Percentiles rank a stretch among this genome's conserved stretches.
Evolutionary conservation across 2,329 filamentous ascomycete species (phyloP).

Genomic region (Ophiobolus disseminans): DNA sequence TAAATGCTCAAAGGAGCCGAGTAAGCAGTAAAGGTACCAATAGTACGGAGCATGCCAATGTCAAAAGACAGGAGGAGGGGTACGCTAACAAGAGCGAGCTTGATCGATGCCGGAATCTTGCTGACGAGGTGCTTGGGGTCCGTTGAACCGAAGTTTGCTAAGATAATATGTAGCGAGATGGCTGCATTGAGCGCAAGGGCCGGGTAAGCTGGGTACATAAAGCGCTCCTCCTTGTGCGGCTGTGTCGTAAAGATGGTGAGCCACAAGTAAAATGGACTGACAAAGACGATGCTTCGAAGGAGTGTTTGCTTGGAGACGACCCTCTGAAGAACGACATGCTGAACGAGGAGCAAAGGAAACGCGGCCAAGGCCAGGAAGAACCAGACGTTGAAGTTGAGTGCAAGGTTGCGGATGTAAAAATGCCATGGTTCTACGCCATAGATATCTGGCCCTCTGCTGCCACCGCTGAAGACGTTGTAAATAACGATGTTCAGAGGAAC

Average conservation of each 20-base stretch:
- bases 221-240: constrained; percentile 96
- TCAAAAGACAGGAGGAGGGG: constrained; percentile 70
- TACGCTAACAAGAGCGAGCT: constrained; percentile 67
- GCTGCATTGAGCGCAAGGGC: constrained; percentile 89
- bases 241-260: constrained; percentile 88
- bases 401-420: constrained; percentile 90
- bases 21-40: constrained; percentile 79
- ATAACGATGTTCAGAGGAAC: constrained; percentile 92
- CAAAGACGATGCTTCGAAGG: constrained; percentile 77
- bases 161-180: constrained; percentile 79
- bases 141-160: constrained; percentile 75
- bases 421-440: constrained; percentile 97
- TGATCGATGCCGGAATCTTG: constrained; percentile 77
- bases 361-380: constrained; percentile 79
- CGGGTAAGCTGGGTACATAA: constrained; percentile 97
- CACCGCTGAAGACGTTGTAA: constrained; percentile 90
- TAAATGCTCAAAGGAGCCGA: constrained; percentile 79
- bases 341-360: constrained; percentile 76
- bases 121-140: constrained; percentile 71
- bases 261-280: constrained; percentile 93
- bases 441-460: constrained; percentile 81
- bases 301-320: constrained; percentile 71
- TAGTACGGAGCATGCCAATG: constrained; percentile 72
- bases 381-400: constrained; percentile 96
- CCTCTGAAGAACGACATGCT: constrained; percentile 70